phyloP scores from a whole-genome alignment of 192 early-diverging fungal genomes.

The Mortierella hygrophila region DNA sequence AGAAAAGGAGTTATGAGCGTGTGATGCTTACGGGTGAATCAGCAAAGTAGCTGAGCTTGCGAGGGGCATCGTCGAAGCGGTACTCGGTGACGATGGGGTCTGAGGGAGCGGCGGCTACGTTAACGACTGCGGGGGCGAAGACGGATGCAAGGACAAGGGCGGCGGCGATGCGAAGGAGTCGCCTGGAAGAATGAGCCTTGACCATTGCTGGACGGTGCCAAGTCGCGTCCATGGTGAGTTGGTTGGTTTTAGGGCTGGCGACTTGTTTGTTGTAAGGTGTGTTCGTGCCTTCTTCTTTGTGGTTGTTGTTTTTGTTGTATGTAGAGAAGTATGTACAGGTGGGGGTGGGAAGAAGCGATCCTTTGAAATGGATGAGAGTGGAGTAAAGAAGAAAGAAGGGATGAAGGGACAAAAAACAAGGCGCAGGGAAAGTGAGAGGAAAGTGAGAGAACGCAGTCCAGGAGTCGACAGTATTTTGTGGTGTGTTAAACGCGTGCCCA shows the following conservation, averaged over 20 bases:
- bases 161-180: constrained; percentile 19
- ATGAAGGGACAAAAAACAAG: not conserved
- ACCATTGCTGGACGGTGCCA: constrained; percentile 16
- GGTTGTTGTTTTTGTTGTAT: not conserved
- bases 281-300: not conserved
- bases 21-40: constrained; percentile 37
- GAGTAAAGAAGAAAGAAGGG: not conserved
- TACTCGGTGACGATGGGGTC: constrained; percentile 24
- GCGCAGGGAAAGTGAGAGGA: not conserved
- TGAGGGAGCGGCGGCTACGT: constrained; percentile 17
- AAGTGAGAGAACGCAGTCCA: not conserved
- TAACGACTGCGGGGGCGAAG: not conserved
- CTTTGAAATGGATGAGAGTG: too few species aligned
- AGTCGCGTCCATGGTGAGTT: constrained; percentile 43
- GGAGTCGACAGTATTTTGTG: constrained; percentile 1
- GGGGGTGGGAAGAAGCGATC: not conserved
- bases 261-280: not conserved
- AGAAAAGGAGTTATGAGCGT: too few species aligned
- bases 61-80: constrained; percentile 13
- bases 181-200: constrained; percentile 7
- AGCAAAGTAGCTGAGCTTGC: constrained; percentile 33
- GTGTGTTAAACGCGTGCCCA: not conserved
- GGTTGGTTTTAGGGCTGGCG: not conserved
- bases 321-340: not conserved
- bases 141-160: constrained; percentile 15